phyloP scores from a whole-genome alignment of 768 basidiomycete species.

The Boletellus emodensis region DNA sequence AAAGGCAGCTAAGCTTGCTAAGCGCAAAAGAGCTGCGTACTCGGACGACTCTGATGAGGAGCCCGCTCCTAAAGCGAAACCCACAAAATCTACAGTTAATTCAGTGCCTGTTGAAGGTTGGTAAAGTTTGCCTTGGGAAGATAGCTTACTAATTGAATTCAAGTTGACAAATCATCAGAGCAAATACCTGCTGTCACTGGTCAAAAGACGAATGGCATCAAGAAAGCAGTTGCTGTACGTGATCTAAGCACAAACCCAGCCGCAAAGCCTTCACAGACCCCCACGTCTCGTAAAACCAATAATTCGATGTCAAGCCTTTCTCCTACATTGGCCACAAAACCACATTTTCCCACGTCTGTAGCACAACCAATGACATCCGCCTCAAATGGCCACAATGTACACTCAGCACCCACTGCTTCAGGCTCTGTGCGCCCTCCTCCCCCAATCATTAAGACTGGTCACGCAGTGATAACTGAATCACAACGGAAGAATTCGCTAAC shows the following conservation, averaged over 20 bases:
- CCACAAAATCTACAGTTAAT: constrained; percentile 1
- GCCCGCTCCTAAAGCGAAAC: constrained; percentile 14
- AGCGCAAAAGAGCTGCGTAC: constrained; percentile 25
- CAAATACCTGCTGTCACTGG: background rate
- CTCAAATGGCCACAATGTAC: background rate
- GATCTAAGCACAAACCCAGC: background rate
- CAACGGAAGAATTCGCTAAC: constrained; percentile 8
- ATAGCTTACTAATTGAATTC: background rate
- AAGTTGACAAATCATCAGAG: constrained; percentile 15
- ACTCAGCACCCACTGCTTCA: background rate
- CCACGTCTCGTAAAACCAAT: constrained; percentile 15
- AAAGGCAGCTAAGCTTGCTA: constrained; percentile 11
- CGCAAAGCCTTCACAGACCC: constrained; percentile 1
- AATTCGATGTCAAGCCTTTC: constrained; percentile 17
- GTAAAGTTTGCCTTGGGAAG: background rate
- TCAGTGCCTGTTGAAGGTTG: constrained; percentile 9
- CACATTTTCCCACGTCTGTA: background rate
- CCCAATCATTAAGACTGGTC: constrained; percentile 10
- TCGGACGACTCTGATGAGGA: constrained; percentile 26
- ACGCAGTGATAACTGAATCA: constrained; percentile 18
- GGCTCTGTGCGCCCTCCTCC: background rate
- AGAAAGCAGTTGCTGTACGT: background rate
- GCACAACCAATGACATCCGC: background rate
- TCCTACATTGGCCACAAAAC: background rate
- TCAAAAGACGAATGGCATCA: constrained; percentile 7